phyloP scores from a whole-genome alignment of 2,329 filamentous ascomycete genomes.

The Penicillium sp. region DNA sequence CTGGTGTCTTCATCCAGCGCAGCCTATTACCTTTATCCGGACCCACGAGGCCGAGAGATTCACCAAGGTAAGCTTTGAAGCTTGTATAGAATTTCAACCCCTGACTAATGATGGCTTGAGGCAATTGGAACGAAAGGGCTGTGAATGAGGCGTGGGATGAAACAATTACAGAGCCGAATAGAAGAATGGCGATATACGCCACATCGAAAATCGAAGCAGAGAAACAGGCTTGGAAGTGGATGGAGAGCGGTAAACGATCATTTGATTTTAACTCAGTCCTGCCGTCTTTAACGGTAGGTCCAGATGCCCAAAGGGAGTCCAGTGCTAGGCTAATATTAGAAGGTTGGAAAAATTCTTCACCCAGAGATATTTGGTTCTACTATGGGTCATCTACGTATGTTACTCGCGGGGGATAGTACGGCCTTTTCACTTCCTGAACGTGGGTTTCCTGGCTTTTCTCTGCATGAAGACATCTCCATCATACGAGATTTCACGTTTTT shows the following conservation, averaged over 20 bases:
- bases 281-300: constrained; percentile 33
- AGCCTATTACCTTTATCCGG: neutral
- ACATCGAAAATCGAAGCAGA: constrained; percentile 51
- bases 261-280: constrained; percentile 47
- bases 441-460: constrained; percentile 1
- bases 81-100: neutral
- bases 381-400: constrained; percentile 6
- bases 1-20: constrained; percentile 9
- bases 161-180: constrained; percentile 25
- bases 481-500: neutral
- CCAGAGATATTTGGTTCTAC: constrained; percentile 26
- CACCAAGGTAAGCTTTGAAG: constrained; percentile 5
- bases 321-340: neutral
- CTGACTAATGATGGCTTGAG: neutral
- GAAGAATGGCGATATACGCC: constrained; percentile 18
- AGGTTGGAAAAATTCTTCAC: constrained; percentile 36
- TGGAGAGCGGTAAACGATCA: constrained; percentile 42
- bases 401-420: constrained; percentile 7
- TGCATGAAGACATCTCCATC: neutral
- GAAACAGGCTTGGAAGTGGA: constrained; percentile 48
- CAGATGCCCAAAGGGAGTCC: neutral
- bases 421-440: constrained; percentile 14
- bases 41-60: constrained; percentile 5
- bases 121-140: constrained; percentile 18
- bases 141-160: constrained; percentile 37